phyloP scores from a whole-genome alignment of 2,329 filamentous ascomycete genomes.

The Dichotomopilus funicola region DNA sequence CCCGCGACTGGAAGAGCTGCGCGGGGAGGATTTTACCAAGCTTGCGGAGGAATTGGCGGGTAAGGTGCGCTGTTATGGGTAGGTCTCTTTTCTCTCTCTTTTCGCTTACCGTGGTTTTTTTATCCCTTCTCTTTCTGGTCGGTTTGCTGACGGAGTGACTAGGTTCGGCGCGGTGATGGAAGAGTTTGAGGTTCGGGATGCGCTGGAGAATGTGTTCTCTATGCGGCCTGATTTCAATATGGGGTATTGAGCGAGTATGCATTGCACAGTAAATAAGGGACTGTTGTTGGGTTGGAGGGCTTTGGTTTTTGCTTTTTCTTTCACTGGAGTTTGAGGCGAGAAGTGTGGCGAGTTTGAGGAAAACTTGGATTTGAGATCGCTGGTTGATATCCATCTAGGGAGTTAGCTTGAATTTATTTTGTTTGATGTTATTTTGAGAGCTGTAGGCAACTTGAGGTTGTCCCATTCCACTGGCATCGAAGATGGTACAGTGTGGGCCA shows the following conservation, averaged over 20 bases:
- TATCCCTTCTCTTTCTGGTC: too few relatives aligned
- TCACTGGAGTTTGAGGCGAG: neutral
- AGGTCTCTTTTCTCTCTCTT: conserved; percentile 37
- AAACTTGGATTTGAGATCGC: too few relatives aligned
- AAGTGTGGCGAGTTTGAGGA: too few relatives aligned
- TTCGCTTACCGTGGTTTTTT: neutral
- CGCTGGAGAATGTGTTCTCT: conserved; percentile 63
- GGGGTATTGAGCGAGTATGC: conserved; percentile 6
- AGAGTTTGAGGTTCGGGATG: conserved; percentile 68
- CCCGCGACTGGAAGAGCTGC: conserved; percentile 60
- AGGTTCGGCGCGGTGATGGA: conserved; percentile 60
- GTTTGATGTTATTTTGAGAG: too few relatives aligned
- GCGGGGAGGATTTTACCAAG: conserved; percentile 59
- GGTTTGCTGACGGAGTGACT: neutral
- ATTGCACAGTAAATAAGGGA: neutral
- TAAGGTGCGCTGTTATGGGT: conserved; percentile 93
- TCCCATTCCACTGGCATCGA: neutral
- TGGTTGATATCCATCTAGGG: too few relatives aligned
- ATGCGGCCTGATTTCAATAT: conserved; percentile 40
- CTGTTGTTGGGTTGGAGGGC: neutral
- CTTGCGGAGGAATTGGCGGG: conserved; percentile 67
- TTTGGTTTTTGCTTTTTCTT: neutral
- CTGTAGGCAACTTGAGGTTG: too few relatives aligned
- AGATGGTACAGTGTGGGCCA: neutral
- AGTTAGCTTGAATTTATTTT: too few relatives aligned